These are phyloP conservation scores for Fistulina hepatica DNA, from an alignment of 1,284 basidiomycete genomes.

Conservation along the genomic window DNA sequence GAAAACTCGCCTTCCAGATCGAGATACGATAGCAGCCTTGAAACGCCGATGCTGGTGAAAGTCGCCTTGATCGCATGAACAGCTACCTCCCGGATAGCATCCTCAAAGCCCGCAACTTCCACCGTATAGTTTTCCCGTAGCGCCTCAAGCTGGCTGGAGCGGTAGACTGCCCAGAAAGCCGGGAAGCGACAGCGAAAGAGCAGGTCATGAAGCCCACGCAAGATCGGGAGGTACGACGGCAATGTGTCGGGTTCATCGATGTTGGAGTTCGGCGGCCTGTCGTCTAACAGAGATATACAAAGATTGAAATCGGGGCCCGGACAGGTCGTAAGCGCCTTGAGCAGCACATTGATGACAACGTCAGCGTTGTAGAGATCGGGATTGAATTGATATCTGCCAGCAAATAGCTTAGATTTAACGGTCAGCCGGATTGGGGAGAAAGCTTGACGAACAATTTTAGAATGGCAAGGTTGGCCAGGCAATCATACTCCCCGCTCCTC, in stretches of 20 bases:
- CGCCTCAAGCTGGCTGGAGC: conserved; percentile 53
- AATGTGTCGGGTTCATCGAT: conserved; percentile 76
- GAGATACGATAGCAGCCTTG: conserved; percentile 64
- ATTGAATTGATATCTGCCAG: conserved; percentile 88
- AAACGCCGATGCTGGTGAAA: conserved; percentile 64
- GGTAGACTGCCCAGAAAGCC: conserved; percentile 75
- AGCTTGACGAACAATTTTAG: conserved; percentile 57
- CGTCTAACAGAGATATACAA: conserved; percentile 82
- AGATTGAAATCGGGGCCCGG: conserved; percentile 91
- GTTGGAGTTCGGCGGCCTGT: conserved; percentile 46
- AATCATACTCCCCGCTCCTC: conserved; percentile 83
- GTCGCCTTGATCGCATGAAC: conserved; percentile 70
- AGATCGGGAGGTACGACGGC: conserved; percentile 60
- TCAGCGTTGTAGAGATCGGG: conserved; percentile 87
- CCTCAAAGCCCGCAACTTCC: conserved; percentile 73
- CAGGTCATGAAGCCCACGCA: conserved; percentile 66
- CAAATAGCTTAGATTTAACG: conserved; percentile 6
- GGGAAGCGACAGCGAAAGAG: conserved; percentile 86
- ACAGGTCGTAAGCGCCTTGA: conserved; percentile 77
- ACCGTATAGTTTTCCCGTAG: conserved; percentile 79
- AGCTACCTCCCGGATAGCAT: conserved; percentile 66
- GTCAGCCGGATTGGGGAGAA: conserved; percentile 1
- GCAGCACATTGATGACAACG: conserved; percentile 87
- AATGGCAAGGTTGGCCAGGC: conserved; percentile 85
- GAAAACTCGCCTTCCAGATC: conserved; percentile 49